These are phyloP conservation scores for Podaxis sp. DNA, from an alignment of 768 basidiomycete species.

Conservation along the genomic window DNA sequence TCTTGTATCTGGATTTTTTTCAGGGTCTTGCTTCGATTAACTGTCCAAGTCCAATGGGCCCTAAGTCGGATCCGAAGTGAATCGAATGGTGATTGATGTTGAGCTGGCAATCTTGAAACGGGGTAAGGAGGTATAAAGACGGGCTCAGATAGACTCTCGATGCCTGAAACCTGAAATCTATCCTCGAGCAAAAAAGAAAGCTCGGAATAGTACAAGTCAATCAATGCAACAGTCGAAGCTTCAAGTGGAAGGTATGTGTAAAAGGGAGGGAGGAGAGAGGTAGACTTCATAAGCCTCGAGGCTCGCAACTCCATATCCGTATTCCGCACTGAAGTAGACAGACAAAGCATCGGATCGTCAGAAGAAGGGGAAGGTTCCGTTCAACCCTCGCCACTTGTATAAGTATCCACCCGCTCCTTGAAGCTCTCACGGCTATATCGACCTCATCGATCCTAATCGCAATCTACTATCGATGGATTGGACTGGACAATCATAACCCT, in stretches of 20 bases:
- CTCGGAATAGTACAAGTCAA: not conserved
- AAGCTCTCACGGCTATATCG: conserved; percentile 5
- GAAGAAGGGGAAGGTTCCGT: not conserved
- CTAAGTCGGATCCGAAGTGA: not conserved
- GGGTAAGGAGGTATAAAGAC: not conserved
- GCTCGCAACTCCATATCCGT: not conserved
- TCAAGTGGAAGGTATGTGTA: not conserved
- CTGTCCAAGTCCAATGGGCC: too few species aligned
- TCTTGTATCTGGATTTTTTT: not conserved
- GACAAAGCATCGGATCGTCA: not conserved
- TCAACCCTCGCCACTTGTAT: not conserved
- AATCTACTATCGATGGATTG: conserved; percentile 4
- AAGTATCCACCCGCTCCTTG: not conserved
- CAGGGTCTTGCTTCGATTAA: not conserved
- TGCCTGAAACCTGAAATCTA: too few species aligned
- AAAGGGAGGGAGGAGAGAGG: not conserved
- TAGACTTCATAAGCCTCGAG: not conserved
- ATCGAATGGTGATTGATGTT: not conserved
- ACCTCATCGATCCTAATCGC: not conserved
- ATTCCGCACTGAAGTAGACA: not conserved
- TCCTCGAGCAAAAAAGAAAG: too few species aligned
- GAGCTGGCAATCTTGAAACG: not conserved
- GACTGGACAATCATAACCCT: not conserved
- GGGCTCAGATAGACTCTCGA: too few species aligned
- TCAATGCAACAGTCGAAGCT: not conserved